Percentiles rank a stretch among this genome's conserved stretches.
Conservation (phyloP, 768 basidiomycete genomes). For the Xerocomus brunneocitrinus region DNA sequence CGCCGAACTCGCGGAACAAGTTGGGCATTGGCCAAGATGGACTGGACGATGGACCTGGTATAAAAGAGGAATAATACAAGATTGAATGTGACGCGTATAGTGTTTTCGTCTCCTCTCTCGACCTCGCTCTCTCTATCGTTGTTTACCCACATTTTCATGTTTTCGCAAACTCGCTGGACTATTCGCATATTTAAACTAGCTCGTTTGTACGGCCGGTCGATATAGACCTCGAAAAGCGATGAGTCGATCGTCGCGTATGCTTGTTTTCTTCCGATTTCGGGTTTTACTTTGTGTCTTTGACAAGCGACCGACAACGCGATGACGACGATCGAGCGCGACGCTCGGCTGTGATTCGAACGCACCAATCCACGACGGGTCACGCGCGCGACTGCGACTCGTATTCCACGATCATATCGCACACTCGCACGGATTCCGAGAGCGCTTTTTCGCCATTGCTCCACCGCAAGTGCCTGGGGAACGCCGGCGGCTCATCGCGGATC, state of each 20-base stretch:
- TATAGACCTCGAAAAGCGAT: too few relatives aligned
- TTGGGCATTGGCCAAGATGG: constrained; percentile 14
- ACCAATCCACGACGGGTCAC: not conserved
- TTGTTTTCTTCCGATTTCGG: not conserved
- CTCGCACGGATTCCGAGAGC: not conserved
- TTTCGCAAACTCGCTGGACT: not conserved
- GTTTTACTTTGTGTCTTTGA: not conserved
- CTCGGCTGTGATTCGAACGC: too few relatives aligned
- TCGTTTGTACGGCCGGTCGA: too few relatives aligned
- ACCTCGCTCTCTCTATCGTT: not conserved
- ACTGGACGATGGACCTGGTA: constrained; percentile 16
- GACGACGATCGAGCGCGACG: too few relatives aligned
- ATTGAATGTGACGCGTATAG: not conserved
- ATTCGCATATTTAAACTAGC: not conserved
- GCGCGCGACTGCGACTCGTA: not conserved
- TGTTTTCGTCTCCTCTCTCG: not conserved
- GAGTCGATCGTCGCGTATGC: too few relatives aligned
- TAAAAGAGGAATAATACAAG: constrained; percentile 29
- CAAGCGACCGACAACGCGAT: not conserved
- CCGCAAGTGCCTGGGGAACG: not conserved
- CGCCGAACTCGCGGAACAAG: constrained; percentile 16
- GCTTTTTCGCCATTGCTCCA: not conserved
- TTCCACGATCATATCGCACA: constrained; percentile 2
- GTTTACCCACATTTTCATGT: not conserved
- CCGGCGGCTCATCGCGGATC: not conserved